phyloP scores from a whole-genome alignment of 345 rosid genomes.

The Eutrema japonicum region DNA sequence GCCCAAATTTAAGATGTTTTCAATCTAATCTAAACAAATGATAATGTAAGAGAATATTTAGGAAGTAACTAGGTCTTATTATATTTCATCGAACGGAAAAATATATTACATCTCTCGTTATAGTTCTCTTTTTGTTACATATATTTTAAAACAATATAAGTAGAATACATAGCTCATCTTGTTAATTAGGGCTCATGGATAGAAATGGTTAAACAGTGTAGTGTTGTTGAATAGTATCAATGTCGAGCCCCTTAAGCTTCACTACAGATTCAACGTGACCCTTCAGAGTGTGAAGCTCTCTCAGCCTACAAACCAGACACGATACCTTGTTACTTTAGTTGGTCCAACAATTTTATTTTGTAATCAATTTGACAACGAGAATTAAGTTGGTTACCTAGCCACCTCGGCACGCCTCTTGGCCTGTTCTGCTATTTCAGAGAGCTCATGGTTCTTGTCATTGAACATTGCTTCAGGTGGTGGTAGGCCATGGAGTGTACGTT shows the following conservation, averaged over 20 bases:
- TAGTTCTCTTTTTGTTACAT: slow-evolving; percentile 31
- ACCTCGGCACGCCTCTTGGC: slow-evolving; percentile 81
- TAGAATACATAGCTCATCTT: slow-evolving; percentile 21
- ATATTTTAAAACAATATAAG: neutral
- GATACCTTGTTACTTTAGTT: neutral
- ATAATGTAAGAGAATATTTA: neutral
- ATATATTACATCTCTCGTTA: slow-evolving; percentile 17
- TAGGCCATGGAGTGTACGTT: slow-evolving; percentile 76
- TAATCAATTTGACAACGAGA: neutral
- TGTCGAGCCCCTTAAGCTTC: slow-evolving; percentile 88
- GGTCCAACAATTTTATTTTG: neutral
- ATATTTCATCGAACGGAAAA: slow-evolving; percentile 32
- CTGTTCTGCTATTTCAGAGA: slow-evolving; percentile 69
- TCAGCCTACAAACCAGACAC: slow-evolving; percentile 51
- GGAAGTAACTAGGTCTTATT: neutral
- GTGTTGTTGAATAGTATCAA: slow-evolving; percentile 84
- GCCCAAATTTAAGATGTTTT: too few species aligned
- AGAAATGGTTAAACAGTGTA: slow-evolving; percentile 65
- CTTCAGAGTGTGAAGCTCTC: slow-evolving; percentile 90
- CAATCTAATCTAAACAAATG: neutral
- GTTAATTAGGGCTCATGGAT: neutral
- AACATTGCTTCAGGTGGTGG: slow-evolving; percentile 37
- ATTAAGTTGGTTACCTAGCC: slow-evolving; percentile 56
- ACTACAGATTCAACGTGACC: slow-evolving; percentile 92
- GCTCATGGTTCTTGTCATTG: slow-evolving; percentile 52